Evolutionary conservation across 192 early-diverging fungal genomes (phyloP).

Genomic region (Jimgerdemannia flammicorona): DNA sequence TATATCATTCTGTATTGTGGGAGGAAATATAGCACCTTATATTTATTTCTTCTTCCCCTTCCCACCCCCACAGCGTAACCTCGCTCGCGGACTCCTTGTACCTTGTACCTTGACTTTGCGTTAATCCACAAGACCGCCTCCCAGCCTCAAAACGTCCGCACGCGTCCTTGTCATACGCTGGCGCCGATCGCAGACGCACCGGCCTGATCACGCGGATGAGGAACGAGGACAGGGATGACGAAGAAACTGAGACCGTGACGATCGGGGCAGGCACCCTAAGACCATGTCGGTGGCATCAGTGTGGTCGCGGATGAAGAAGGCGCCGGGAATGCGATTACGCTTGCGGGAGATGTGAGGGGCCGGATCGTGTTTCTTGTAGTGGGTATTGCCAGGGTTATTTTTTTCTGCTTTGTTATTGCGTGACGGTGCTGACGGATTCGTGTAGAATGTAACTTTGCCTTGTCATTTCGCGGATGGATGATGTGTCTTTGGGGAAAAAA

Average conservation of each 20-base stretch:
- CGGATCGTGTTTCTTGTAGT: slow-evolving; percentile 82
- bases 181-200: neutral
- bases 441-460: no score
- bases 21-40: no score
- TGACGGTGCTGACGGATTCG: no score
- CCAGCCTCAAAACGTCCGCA: slow-evolving; percentile 18
- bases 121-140: slow-evolving; percentile 83
- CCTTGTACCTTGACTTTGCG: slow-evolving; percentile 88
- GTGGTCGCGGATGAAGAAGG: slow-evolving; percentile 37
- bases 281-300: neutral
- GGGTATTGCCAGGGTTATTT: neutral
- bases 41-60: no score
- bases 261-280: neutral
- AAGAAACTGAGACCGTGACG: neutral
- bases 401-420: no score
- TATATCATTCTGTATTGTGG: no score
- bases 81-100: slow-evolving; percentile 87
- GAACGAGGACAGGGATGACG: neutral
- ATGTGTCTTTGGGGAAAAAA: no score
- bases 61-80: slow-evolving; percentile 47
- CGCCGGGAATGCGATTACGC: slow-evolving; percentile 36
- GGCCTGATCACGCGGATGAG: neutral
- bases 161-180: neutral
- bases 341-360: slow-evolving; percentile 91
- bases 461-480: no score